Conservation (phyloP, 495 filamentous ascomycete genomes). For the Aspergillus ostianus region DNA sequence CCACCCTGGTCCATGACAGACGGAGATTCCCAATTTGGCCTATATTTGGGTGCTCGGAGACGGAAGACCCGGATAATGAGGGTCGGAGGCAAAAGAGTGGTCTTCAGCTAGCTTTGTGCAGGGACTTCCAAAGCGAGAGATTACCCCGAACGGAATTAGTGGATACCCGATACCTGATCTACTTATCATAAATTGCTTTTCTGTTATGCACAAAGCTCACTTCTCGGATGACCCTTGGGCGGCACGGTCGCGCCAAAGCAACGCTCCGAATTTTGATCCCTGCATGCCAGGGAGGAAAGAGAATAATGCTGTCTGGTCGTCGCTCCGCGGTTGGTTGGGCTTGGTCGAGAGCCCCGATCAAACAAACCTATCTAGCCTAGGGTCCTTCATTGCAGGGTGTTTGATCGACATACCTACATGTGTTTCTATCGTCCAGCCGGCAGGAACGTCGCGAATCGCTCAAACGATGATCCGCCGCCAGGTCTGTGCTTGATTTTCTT, state of each 20-base stretch:
- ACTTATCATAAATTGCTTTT: not conserved
- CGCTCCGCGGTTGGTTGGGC: too few relatives aligned
- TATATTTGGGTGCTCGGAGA: not conserved
- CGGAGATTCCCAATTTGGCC: not conserved
- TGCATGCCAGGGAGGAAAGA: not conserved
- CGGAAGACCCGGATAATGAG: not conserved
- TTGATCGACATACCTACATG: not conserved
- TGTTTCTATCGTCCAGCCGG: not conserved
- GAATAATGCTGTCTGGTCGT: not conserved
- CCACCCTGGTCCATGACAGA: not conserved
- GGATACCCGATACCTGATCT: not conserved
- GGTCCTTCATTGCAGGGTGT: not conserved
- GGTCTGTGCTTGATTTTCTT: not conserved
- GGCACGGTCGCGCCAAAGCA: not conserved
- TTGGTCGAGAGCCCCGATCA: too few relatives aligned
- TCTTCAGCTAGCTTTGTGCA: not conserved
- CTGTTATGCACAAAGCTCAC: not conserved
- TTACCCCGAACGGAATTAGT: not conserved
- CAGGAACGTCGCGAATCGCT: not conserved
- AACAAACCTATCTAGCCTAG: not conserved
- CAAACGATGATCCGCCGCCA: not conserved
- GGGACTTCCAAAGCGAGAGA: not conserved
- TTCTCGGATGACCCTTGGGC: not conserved
- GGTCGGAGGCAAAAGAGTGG: not conserved
- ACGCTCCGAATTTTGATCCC: not conserved